phyloP scores from a whole-genome alignment of 2,329 filamentous ascomycete species.

The Penicillium polonicum region DNA sequence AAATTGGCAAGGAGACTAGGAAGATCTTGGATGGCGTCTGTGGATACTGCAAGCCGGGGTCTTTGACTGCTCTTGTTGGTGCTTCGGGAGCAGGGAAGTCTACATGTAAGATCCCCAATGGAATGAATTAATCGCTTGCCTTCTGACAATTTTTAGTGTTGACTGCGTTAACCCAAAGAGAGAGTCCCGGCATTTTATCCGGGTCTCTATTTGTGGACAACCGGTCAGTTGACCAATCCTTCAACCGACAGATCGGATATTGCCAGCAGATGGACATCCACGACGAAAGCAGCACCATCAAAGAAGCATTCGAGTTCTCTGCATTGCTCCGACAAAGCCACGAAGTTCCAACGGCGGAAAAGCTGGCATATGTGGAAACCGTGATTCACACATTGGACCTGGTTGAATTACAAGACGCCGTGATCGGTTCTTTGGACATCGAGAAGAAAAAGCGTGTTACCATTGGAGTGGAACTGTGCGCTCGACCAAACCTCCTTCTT shows the following conservation, averaged over 20 bases:
- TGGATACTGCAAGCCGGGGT: conserved; percentile 72
- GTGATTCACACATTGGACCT: conserved; percentile 62
- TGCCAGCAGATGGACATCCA: conserved; percentile 69
- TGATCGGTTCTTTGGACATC: conserved; percentile 61
- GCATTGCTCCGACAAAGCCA: conserved; percentile 58
- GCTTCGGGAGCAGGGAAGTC: conserved; percentile 72
- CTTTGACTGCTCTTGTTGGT: conserved; percentile 75
- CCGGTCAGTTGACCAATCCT: conserved; percentile 54
- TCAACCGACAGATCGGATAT: conserved; percentile 67
- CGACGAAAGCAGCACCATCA: conserved; percentile 62
- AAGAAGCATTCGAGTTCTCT: conserved; percentile 65
- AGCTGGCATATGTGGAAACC: conserved; percentile 61
- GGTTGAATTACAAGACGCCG: conserved; percentile 59
- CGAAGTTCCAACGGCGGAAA: conserved; percentile 52
- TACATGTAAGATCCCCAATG: conserved; percentile 25
- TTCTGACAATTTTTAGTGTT: conserved; percentile 55
- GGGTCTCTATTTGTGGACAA: conserved; percentile 67
- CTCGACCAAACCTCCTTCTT: conserved; percentile 62
- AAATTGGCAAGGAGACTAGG: conserved; percentile 57
- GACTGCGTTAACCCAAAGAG: conserved; percentile 68
- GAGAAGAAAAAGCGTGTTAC: conserved; percentile 67
- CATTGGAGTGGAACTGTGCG: conserved; percentile 67
- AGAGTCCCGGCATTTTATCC: conserved; percentile 58
- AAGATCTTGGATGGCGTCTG: conserved; percentile 63
- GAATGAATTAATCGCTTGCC: not conserved